phyloP scores from a whole-genome alignment of 306 rosid species.

The Prunus fruticosa region DNA sequence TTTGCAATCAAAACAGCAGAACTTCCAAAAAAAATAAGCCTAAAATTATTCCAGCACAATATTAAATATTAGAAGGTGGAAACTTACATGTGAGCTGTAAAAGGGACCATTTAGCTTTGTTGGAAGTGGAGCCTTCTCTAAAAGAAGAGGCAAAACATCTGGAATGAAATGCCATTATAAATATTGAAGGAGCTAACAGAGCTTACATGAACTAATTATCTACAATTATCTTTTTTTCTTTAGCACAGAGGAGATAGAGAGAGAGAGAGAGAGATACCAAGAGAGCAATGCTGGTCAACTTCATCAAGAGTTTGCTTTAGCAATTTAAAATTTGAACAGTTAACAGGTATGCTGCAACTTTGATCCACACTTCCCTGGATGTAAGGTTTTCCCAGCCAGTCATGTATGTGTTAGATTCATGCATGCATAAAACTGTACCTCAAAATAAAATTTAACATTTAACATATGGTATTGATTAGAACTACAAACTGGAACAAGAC shows the following conservation, averaged over 20 bases:
- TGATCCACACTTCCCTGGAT: constrained; percentile 38
- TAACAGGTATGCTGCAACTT: constrained; percentile 31
- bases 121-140: constrained; percentile 54
- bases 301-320: constrained; percentile 37
- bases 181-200: constrained; percentile 6
- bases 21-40: not conserved
- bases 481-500: not conserved
- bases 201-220: not conserved
- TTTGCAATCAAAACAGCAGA: constrained; percentile 12
- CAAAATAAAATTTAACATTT: not conserved
- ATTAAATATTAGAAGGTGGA: constrained; percentile 1
- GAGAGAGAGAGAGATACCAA: constrained; percentile 39
- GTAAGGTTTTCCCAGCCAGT: constrained; percentile 40
- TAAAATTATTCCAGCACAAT: constrained; percentile 3
- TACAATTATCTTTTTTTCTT: not conserved
- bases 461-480: not conserved
- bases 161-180: constrained; percentile 16
- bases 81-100: constrained; percentile 50
- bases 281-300: constrained; percentile 41
- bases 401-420: constrained; percentile 9
- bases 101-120: constrained; percentile 35
- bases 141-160: constrained; percentile 56
- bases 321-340: constrained; percentile 39
- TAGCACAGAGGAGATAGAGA: not conserved
- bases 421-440: not conserved